phyloP scores from a whole-genome alignment of 2,329 filamentous ascomycete species.

The Conoideocrella luteorostrata region DNA sequence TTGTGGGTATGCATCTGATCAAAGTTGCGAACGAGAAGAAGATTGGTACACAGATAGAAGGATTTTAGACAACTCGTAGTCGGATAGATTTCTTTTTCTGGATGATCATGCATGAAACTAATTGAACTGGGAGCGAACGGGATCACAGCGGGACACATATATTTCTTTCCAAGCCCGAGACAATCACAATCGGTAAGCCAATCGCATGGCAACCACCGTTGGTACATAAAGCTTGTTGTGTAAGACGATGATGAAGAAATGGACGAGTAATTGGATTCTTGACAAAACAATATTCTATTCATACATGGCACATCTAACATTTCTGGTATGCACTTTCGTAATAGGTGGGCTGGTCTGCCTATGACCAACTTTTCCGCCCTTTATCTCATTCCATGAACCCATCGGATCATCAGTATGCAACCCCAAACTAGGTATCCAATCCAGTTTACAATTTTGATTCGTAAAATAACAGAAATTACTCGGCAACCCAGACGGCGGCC shows the following conservation, averaged over 20 bases:
- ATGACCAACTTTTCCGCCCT: neutral
- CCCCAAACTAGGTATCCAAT: too few species aligned
- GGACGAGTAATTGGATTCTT: neutral
- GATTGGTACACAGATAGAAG: conserved; percentile 45
- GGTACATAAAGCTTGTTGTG: too few species aligned
- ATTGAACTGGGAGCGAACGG: too few species aligned
- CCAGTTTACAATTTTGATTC: too few species aligned
- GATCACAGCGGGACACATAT: too few species aligned
- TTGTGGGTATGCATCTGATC: conserved; percentile 53
- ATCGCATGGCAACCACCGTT: too few species aligned
- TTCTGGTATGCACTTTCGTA: conserved; percentile 1
- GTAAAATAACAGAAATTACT: conserved; percentile 54
- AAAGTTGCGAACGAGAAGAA: conserved; percentile 47
- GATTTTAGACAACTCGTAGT: conserved; percentile 9
- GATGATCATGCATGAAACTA: neutral
- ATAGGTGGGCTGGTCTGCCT: neutral
- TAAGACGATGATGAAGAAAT: too few species aligned
- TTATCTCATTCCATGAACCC: conserved; percentile 1
- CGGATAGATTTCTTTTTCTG: neutral
- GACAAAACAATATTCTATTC: conserved; percentile 16
- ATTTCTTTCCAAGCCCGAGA: too few species aligned
- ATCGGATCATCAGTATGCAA: neutral
- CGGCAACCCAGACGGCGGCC: conserved; percentile 92
- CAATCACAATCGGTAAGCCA: too few species aligned
- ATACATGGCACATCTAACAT: conserved; percentile 14